Percentiles rank a stretch among this genome's conserved stretches.
Evolutionary conservation across 306 rosid genomes (phyloP).

Genomic region (Lablab purpureus): DNA sequence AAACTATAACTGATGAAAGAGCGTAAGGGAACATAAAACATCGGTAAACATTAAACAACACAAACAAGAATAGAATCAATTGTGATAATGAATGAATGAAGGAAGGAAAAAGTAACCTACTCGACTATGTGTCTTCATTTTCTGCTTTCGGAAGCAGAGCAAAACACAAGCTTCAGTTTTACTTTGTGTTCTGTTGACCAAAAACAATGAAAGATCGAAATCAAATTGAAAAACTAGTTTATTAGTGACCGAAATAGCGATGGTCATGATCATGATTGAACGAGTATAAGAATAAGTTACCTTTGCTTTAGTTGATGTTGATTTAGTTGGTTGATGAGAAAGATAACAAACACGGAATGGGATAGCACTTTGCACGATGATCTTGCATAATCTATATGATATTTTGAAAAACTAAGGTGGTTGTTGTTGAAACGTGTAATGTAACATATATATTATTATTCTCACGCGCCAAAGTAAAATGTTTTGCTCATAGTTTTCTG

Average conservation of each 20-base stretch:
- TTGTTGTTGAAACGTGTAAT: neutral
- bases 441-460: neutral
- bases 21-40: neutral
- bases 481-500: neutral
- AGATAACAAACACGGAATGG: neutral
- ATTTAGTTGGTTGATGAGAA: neutral
- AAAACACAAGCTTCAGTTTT: neutral
- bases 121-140: slow-evolving; percentile 10
- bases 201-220: neutral
- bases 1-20: neutral
- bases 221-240: neutral
- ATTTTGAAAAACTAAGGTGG: neutral
- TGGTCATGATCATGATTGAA: neutral
- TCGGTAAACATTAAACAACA: neutral
- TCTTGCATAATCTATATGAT: neutral
- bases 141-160: slow-evolving; percentile 31
- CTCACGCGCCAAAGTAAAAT: slow-evolving; percentile 7
- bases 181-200: slow-evolving; percentile 5
- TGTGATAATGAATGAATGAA: neutral
- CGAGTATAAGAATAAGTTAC: neutral
- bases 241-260: neutral
- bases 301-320: slow-evolving; percentile 4
- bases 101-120: slow-evolving; percentile 31
- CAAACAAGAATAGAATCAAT: slow-evolving; percentile 11
- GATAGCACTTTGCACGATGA: slow-evolving; percentile 20